Conservation (phyloP, 1,284 basidiomycete genomes). For the Cryptococcus sp. region DNA sequence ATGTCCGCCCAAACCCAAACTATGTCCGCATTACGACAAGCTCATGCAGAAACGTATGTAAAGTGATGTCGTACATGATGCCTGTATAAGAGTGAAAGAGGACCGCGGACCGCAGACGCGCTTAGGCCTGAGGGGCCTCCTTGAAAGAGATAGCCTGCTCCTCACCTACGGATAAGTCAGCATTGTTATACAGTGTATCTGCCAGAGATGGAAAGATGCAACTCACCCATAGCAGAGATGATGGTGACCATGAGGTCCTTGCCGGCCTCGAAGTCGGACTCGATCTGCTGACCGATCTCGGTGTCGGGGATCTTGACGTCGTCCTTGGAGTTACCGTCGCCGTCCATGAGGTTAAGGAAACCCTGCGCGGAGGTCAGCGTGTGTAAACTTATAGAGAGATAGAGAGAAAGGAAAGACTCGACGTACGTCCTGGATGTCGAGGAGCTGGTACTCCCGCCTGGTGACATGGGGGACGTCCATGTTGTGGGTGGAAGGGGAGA, state of each 20-base stretch:
- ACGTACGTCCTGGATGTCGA: conserved; percentile 74
- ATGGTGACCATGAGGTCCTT: conserved; percentile 83
- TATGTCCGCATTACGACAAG: background rate
- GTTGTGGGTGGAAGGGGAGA: conserved; percentile 76
- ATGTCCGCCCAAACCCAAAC: no score
- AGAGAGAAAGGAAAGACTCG: conserved; percentile 3
- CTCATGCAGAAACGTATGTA: conserved; percentile 13
- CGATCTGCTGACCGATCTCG: conserved; percentile 77
- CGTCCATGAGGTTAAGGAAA: conserved; percentile 92
- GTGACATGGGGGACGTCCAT: conserved; percentile 95
- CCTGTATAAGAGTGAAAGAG: conserved; percentile 13
- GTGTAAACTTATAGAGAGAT: background rate
- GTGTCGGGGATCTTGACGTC: conserved; percentile 92
- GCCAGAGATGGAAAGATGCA: background rate
- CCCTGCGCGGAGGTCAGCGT: conserved; percentile 46
- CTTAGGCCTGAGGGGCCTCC: conserved; percentile 63
- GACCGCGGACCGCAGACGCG: background rate
- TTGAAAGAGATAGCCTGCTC: conserved; percentile 81
- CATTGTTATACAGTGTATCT: background rate
- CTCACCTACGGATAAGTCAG: conserved; percentile 48
- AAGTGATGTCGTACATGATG: conserved; percentile 15
- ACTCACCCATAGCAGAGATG: conserved; percentile 84
- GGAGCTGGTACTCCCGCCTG: conserved; percentile 90
- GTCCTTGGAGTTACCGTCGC: conserved; percentile 84
- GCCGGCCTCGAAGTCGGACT: conserved; percentile 74